Evolutionary conservation across 1,284 basidiomycete genomes (phyloP), one percentile per base, ranked within the genome.

Genomic region (Kwoniella shivajii): DNA sequence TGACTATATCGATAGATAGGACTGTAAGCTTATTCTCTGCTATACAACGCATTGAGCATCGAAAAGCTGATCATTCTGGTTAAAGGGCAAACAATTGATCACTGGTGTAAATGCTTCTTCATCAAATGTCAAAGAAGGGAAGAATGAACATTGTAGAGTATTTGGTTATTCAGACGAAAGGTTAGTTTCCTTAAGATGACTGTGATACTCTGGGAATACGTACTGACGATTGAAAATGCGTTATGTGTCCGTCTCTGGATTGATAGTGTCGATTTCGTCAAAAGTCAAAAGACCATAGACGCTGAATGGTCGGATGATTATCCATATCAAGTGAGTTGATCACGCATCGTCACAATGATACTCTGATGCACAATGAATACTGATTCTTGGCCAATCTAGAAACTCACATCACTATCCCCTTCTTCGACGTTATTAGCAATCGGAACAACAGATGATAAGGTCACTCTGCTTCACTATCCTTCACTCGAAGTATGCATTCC

Each of bases 31-130:
- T 6, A 7, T 14, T 16, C 7, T 30, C 33, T 5, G 20, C 31
- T 13, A 34, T 16, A 34, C n/a, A 2, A 24, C 22, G 30, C 14
- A 39, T 18, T 9, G n/a, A 14, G 36, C 10, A 29, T 38, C 18
- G 22, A 36, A 27, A n/a, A 37, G 37, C 54, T 42, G 31, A 50
- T 57, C 10, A 54, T 38, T 29, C 2, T 26, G 9, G 10, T 22
- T 11, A 34, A 73, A 84, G 78, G 81, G 79, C 13, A 79, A 79
- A 54, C 78, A 80, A 37, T 68, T 95, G 50, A 82, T 88, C 1
- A 93, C 91, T 59, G 93, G 93, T 13, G 85, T 95, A 61, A 96
- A 95, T 74, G 89, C 89, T 59, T 77, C 87, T 0, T 76, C 80
- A 34, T 84, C 86, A 26, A 80, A 82, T 50, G 73, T 93, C 26